phyloP scores from a whole-genome alignment of 2,329 filamentous ascomycete species.

The Exophiala mesophila region DNA sequence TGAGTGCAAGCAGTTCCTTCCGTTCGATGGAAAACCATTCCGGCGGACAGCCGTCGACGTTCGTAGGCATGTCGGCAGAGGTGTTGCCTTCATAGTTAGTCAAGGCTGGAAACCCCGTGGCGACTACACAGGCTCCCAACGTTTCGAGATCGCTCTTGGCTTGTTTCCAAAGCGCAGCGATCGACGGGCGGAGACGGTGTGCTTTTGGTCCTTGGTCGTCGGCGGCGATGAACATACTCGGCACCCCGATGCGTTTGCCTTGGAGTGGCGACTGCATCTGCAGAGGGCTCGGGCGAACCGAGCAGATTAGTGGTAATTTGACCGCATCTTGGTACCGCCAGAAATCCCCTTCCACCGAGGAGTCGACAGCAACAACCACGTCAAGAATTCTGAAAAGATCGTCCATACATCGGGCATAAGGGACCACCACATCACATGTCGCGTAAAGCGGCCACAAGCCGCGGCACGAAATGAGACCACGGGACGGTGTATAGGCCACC shows the following conservation, averaged over 20 bases:
- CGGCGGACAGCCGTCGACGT: constrained; percentile 38
- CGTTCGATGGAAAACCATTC: constrained; percentile 47
- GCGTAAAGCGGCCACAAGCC: constrained; percentile 51
- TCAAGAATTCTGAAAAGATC: constrained; percentile 41
- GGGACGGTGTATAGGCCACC: constrained; percentile 50
- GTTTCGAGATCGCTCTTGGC: constrained; percentile 13
- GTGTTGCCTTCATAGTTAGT: constrained; percentile 3
- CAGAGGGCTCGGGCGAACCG: constrained; percentile 34
- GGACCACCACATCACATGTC: constrained; percentile 49
- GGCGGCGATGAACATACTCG: constrained; percentile 19
- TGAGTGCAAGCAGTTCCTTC: constrained; percentile 46
- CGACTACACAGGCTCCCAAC: constrained; percentile 18
- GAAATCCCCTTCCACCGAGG: constrained; percentile 14
- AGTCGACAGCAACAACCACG: constrained; percentile 17
- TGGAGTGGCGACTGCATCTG: constrained; percentile 9
- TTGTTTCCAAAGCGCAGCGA: constrained; percentile 19
- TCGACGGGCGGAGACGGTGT: constrained; percentile 10
- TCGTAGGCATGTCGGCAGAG: constrained; percentile 13
- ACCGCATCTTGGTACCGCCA: constrained; percentile 13
- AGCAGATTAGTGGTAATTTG: constrained; percentile 27
- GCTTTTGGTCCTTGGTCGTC: constrained; percentile 9
- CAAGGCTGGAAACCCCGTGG: constrained; percentile 21
- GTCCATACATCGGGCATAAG: constrained; percentile 43
- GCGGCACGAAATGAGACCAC: constrained; percentile 46
- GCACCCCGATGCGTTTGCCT: constrained; percentile 34